Evolutionary conservation across 345 rosid genomes (phyloP).

Genomic region (Moringa oleifera): DNA sequence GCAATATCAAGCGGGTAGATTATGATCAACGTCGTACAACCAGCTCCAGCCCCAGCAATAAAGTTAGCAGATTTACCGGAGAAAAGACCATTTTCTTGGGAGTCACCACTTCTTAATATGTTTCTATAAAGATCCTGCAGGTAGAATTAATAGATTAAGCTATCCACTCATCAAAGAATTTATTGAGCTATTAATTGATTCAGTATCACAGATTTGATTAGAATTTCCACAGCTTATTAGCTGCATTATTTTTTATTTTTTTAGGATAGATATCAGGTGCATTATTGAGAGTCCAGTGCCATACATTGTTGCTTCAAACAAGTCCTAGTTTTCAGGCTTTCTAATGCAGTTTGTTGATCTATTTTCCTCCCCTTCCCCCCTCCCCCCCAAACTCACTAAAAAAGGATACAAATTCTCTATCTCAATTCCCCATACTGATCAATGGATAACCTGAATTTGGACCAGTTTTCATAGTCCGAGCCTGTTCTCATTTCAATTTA

Average conservation of each 20-base stretch:
- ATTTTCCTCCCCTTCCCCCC: neutral
- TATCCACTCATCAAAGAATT: neutral
- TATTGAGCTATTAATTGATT: neutral
- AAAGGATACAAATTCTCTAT: neutral
- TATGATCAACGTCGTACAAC: slow-evolving; percentile 68
- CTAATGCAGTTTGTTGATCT: neutral
- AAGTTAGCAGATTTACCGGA: slow-evolving; percentile 84
- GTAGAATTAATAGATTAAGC: neutral
- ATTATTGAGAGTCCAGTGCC: neutral
- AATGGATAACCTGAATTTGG: no score
- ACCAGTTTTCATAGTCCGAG: neutral
- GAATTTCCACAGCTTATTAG: neutral
- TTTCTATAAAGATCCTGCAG: slow-evolving; percentile 75
- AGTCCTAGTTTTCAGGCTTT: neutral
- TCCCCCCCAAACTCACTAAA: neutral
- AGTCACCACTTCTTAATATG: slow-evolving; percentile 52
- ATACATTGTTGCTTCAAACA: neutral
- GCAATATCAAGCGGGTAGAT: slow-evolving; percentile 94
- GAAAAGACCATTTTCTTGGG: slow-evolving; percentile 36
- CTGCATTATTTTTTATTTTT: neutral
- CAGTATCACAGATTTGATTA: neutral
- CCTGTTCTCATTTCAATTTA: neutral
- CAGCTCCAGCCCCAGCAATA: slow-evolving; percentile 88
- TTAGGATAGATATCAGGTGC: no score
- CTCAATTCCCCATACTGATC: neutral